Evolutionary conservation across 2,329 filamentous ascomycete species (phyloP).

Genomic region (Pyricularia sp.): DNA sequence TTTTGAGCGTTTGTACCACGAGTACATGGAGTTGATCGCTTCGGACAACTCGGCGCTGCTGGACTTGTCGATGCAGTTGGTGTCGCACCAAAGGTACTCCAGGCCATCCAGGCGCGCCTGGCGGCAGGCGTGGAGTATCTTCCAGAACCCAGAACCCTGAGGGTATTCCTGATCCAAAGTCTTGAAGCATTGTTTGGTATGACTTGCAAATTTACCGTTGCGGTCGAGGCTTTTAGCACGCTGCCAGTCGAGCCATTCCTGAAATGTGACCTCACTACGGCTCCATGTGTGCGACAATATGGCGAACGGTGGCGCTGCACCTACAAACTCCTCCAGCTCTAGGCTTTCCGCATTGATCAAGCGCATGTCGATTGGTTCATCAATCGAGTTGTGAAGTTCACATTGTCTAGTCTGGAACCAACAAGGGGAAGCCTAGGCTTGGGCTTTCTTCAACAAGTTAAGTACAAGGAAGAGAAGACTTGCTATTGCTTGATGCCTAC

Average conservation of each 20-base stretch:
- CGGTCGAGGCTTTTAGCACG: neutral
- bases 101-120: slow-evolving; percentile 2
- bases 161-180: neutral
- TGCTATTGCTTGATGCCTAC: neutral
- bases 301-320: slow-evolving; percentile 5
- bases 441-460: neutral
- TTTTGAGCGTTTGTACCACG: slow-evolving; percentile 2
- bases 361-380: neutral
- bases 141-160: slow-evolving; percentile 1
- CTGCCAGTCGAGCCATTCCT: slow-evolving; percentile 1
- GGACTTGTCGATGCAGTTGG: slow-evolving; percentile 7
- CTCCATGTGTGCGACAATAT: slow-evolving; percentile 10
- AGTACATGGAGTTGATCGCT: slow-evolving; percentile 7
- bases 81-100: slow-evolving; percentile 8
- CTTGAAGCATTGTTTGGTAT: neutral
- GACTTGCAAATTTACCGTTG: neutral
- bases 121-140: slow-evolving; percentile 3
- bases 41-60: slow-evolving; percentile 4
- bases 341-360: slow-evolving; percentile 2
- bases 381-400: neutral
- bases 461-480: neutral
- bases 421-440: neutral
- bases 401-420: neutral
- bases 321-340: slow-evolving; percentile 3
- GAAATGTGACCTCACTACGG: slow-evolving; percentile 8